Conservation (phyloP, 192 early-diverging fungal species). For the Coemansia sp. region DNA sequence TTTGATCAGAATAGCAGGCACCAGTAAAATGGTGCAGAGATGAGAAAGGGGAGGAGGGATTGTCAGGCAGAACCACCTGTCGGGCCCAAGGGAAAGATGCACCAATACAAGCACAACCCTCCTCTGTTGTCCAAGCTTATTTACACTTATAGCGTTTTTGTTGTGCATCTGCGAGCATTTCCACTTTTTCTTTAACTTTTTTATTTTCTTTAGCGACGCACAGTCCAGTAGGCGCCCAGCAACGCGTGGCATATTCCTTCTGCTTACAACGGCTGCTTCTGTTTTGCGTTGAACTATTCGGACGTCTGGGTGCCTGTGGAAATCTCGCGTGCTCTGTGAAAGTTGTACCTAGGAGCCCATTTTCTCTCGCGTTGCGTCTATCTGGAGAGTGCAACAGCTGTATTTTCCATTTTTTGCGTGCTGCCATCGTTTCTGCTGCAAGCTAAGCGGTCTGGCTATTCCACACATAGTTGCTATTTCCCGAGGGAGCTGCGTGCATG, state of each 20-base stretch:
- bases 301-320: slow-evolving; percentile 3
- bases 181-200: not conserved
- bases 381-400: not conserved
- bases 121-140: not conserved
- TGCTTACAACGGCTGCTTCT: not conserved
- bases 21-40: not conserved
- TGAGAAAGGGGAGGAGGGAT: not conserved
- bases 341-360: not conserved
- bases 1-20: not conserved
- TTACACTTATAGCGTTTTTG: slow-evolving; percentile 4
- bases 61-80: not conserved
- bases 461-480: not conserved
- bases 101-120: not conserved
- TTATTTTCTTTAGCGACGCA: not conserved
- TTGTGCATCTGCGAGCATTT: slow-evolving; percentile 18
- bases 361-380: not conserved
- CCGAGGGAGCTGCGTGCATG: slow-evolving; percentile 1
- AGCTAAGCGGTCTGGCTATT: not conserved
- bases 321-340: not conserved
- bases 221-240: not conserved
- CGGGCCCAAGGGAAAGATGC: not conserved
- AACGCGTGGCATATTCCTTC: not conserved
- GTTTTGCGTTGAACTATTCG: not conserved
- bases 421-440: not conserved
- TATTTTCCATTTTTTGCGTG: not conserved